Evolutionary conservation across 2,329 filamentous ascomycete genomes (phyloP), one percentile per base, ranked within the genome.

Genomic region (Cytospora schulzeri): DNA sequence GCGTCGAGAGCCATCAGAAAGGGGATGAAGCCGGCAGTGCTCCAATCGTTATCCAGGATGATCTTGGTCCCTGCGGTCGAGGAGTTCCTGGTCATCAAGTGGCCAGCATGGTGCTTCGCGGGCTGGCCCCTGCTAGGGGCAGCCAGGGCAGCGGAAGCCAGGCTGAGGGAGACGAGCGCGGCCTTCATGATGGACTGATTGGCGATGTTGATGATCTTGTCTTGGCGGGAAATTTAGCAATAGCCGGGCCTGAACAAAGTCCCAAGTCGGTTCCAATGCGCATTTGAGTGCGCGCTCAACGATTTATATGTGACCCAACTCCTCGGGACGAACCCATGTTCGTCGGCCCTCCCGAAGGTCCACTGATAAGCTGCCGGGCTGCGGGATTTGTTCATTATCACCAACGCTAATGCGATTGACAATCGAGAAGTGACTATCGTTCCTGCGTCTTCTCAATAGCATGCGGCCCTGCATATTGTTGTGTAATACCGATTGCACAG

Each of bases 31-130:
- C 74, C 76, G 1, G 73, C 72, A 1, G 77, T 70, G 48, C 72
- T 73, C 78, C 78, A 82, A 70, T 83, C 79, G 67, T 81, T 81
- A 69, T 83, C 78, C 57, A 82, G 68, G 66, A 82, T 68, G 17
- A 68, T 58, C 55, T 67, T 66, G 15, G 58, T 62, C 11, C 62
- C 41, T 12, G 55, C 33, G 11, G 58, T 54, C n/a, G 65, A 65
- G 9, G 63, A 38, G 22, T 63, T 63, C 5, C 35, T 38, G 19
- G 59, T 33, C 12, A 22, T 38, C 38, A 65, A 15, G 17, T 22
- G 19, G 22, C 58, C 29, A 15, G 28, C 8, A 33, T 45, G 51
- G 22, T 54, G 15, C 6, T 33, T 22, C 14, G 26, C 26, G n/a
- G 53, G 26, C 31, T 54, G 31, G 28, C 53, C 35, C 24, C 53